phyloP scores from a whole-genome alignment of 2,329 filamentous ascomycete species.

The Zymoseptoria brevis region DNA sequence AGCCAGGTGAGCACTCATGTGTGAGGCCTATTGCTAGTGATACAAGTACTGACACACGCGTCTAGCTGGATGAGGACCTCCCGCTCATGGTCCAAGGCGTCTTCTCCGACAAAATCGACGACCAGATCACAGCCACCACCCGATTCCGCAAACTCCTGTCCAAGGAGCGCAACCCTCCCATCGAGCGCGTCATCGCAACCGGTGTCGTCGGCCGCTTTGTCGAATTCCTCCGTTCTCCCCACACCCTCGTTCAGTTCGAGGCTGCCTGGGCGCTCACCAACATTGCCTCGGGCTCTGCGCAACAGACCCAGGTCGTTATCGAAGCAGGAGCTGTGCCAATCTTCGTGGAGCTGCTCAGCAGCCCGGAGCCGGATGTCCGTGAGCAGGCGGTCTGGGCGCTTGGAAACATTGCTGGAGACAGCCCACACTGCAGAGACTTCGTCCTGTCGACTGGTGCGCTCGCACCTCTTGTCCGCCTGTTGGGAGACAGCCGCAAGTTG shows the following conservation, averaged over 20 bases:
- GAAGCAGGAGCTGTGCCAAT: slow-evolving; percentile 97
- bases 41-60: slow-evolving; percentile 14
- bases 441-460: slow-evolving; percentile 86
- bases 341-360: slow-evolving; percentile 91
- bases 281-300: slow-evolving; percentile 93
- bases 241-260: slow-evolving; percentile 97
- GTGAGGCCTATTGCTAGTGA: not conserved
- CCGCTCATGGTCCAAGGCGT: slow-evolving; percentile 97
- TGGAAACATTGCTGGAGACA: slow-evolving; percentile 97
- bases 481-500: slow-evolving; percentile 95
- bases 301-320: slow-evolving; percentile 97
- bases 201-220: slow-evolving; percentile 96
- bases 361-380: slow-evolving; percentile 93
- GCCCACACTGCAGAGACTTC: slow-evolving; percentile 93
- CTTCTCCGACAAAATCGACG: slow-evolving; percentile 97
- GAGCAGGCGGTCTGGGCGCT: slow-evolving; percentile 98
- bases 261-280: slow-evolving; percentile 98
- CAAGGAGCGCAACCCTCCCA: slow-evolving; percentile 97
- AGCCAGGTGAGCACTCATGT: slow-evolving; percentile 65
- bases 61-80: slow-evolving; percentile 89
- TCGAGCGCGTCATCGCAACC: slow-evolving; percentile 98
- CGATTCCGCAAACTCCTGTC: slow-evolving; percentile 97
- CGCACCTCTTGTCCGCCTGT: slow-evolving; percentile 76
- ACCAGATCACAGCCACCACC: slow-evolving; percentile 93
- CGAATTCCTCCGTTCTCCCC: slow-evolving; percentile 93